Conservation (phyloP, 306 rosid species). For the Cicer yamashitae region DNA sequence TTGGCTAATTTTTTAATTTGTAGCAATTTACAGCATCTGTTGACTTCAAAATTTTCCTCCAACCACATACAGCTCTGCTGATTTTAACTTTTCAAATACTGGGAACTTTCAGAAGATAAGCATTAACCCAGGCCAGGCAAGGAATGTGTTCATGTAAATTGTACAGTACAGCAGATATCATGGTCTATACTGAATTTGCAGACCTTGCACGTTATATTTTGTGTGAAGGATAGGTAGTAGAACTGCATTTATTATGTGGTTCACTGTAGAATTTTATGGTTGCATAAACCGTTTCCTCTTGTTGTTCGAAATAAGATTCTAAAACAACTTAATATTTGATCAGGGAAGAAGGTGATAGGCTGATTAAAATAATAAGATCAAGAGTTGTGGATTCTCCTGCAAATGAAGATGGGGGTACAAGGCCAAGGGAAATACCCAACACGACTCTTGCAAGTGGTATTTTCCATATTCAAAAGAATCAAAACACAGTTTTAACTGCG, state of each 20-base stretch:
- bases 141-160: constrained; percentile 17
- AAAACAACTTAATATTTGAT: constrained; percentile 45
- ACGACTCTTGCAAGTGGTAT: constrained; percentile 51
- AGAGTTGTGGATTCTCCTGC: constrained; percentile 69
- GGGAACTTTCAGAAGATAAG: background rate
- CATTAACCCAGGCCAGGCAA: constrained; percentile 4
- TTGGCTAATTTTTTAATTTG: constrained; percentile 22
- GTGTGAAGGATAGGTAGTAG: constrained; percentile 30
- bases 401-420: constrained; percentile 52
- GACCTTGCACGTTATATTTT: constrained; percentile 26
- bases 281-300: constrained; percentile 35
- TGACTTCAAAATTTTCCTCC: constrained; percentile 22
- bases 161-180: constrained; percentile 28
- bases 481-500: constrained; percentile 31
- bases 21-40: constrained; percentile 6
- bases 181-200: constrained; percentile 21
- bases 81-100: constrained; percentile 11
- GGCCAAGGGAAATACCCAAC: constrained; percentile 56
- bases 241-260: constrained; percentile 20
- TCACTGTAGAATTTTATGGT: constrained; percentile 30
- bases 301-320: constrained; percentile 39
- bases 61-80: background rate
- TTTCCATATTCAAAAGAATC: constrained; percentile 29
- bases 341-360: constrained; percentile 88
- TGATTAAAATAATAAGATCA: constrained; percentile 73